Evolutionary conservation across 768 basidiomycete species (phyloP), one percentile per base, ranked within the genome.

Genomic region (Boletus edulis): DNA sequence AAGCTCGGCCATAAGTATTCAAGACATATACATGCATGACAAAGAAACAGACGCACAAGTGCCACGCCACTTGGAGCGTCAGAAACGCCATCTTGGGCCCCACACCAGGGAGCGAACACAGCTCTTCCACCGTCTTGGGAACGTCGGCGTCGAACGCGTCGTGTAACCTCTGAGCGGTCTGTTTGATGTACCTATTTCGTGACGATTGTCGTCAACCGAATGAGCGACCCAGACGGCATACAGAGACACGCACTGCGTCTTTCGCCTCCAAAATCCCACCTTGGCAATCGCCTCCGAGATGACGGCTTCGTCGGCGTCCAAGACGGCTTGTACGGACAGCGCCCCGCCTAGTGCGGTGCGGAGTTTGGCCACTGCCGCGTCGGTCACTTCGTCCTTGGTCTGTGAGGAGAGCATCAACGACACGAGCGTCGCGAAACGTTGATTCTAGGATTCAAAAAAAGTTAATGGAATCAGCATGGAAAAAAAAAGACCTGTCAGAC

Each of bases 1-100:
- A 29, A 9, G 27, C 8, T 29, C 27, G 27, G 27, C 8, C 34
- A 35, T 35, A 11, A 35, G 34, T 14, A 35, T 5, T 29, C 11
- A 35, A 13, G 13, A 4, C 34, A 14, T 35, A 6, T 5, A 13
- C 34, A 35, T 14, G 2, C 29, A 35, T 35, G 34, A 6, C 13
- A 34, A 13, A 20, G n/a, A 40, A 20, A 18, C 6, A 11, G 18
- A 55, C 86, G 52, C 63, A 91, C 89, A 91, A 57, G 59, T 88
- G 80, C 92, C 91, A 96, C 2, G 91, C 93, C 27, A 81, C 81
- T 60, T 94, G 93, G 3, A 96, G 76, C 2, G 85, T 76, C 35
- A 97, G 69, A 72, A 91, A 96, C 1, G 92, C 92, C 94, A 98
- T 97, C 71, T 99, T 98, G 0, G 94, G 96, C 0, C 96, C 96